phyloP scores from a whole-genome alignment of 345 rosid genomes.

The Excoecaria agallocha region DNA sequence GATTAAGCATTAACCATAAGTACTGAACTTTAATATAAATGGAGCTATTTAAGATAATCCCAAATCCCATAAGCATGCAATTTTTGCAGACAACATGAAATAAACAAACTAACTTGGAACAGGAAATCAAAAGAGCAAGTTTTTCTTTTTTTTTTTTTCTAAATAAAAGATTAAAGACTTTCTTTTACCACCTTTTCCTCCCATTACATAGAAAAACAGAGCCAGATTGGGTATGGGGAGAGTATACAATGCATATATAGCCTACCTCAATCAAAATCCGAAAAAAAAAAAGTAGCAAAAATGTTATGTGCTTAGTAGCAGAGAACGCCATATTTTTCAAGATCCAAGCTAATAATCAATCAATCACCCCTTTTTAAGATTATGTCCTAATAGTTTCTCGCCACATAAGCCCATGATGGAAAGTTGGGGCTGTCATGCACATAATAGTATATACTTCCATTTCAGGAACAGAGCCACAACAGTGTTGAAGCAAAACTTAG shows the following conservation, averaged over 20 bases:
- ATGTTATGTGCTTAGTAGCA: background rate
- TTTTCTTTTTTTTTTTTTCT: background rate
- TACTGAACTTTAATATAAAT: background rate
- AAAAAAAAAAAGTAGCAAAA: background rate
- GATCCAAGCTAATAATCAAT: background rate
- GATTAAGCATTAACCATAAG: background rate
- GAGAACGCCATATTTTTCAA: too few species aligned
- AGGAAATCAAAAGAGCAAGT: background rate
- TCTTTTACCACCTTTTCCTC: background rate
- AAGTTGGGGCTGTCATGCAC: constrained; percentile 1
- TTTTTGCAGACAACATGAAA: background rate
- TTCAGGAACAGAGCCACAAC: background rate
- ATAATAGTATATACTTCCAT: background rate
- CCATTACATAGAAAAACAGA: background rate
- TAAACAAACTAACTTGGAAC: background rate
- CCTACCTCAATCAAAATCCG: background rate
- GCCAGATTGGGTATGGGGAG: background rate
- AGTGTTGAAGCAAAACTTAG: background rate
- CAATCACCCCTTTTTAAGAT: background rate
- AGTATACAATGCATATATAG: background rate
- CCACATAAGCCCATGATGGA: too few species aligned
- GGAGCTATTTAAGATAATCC: background rate
- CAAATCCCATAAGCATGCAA: background rate
- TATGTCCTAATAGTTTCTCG: background rate
- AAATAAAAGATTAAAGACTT: too few species aligned